These are phyloP conservation scores for Eucalyptus leucophloia DNA, from an alignment of 345 rosid genomes.

Conservation along the genomic window DNA sequence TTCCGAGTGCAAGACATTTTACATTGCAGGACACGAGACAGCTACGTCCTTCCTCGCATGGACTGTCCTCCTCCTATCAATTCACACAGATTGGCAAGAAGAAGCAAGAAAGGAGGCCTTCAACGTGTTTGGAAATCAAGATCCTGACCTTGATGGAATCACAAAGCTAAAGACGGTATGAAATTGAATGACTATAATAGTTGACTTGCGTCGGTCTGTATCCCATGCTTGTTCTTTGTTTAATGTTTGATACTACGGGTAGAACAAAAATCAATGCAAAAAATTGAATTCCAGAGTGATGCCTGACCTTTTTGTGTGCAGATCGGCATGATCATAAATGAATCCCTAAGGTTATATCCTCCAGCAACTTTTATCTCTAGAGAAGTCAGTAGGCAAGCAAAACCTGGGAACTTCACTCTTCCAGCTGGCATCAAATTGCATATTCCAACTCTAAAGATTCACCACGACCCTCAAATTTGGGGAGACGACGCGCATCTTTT, in stretches of 20 bases:
- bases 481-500: slow-evolving; percentile 29
- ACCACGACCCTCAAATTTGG: slow-evolving; percentile 26
- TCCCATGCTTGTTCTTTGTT: neutral
- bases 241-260: neutral
- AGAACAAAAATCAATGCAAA: neutral
- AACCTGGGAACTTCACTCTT: slow-evolving; percentile 8
- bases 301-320: neutral
- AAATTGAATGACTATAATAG: neutral
- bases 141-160: neutral
- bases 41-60: slow-evolving; percentile 5
- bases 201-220: neutral
- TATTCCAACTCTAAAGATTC: slow-evolving; percentile 9
- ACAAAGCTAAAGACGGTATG: neutral
- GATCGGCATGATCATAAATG: slow-evolving; percentile 19
- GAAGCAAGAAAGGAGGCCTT: slow-evolving; percentile 20
- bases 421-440: slow-evolving; percentile 1
- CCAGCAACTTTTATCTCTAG: neutral
- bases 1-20: slow-evolving; percentile 26
- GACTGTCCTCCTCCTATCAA: slow-evolving; percentile 16
- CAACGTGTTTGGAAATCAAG: slow-evolving; percentile 4
- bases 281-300: neutral
- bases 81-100: slow-evolving; percentile 20
- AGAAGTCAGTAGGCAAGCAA: neutral
- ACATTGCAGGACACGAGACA: neutral
- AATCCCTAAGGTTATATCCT: neutral